Base-by-base conservation (phyloP, 2,329 filamentous ascomycete species). In the Trichoderma oligosporum region DNA sequence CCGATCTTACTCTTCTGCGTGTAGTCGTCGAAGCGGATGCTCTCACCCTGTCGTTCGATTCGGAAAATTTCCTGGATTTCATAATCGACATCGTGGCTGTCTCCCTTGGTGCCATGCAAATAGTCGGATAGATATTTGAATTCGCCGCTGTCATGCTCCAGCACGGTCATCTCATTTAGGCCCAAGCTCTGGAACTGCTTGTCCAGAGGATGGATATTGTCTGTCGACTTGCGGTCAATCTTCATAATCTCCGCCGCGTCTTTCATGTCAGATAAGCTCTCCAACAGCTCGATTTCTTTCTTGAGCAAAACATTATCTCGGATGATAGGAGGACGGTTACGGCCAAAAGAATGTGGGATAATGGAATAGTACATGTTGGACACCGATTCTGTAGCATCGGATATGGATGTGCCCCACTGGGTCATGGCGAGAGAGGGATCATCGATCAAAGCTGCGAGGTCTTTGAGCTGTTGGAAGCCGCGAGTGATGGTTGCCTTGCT, bases 251-350 rank as follows among this genome's bases (percentile, higher is more conserved):
- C 81, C 20, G 84, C 82, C 1, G 89, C 86, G 59, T 89, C 86
- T 71, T 92, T 91, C 88, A 96, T 93, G 66, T 94, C 89, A 2
- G 85, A 86, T 68, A 96, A 75, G 60, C 85, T 88, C 66, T 95
- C 89, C 1, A 96, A 81, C 62, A 95, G 79, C 42, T 89, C 87
- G 63, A 93, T 81, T 72, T 96, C 91, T 64, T 74, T 80, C 73
- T 92, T 91, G 64, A 96, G 79, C 62, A 80, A 71, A 1, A 63
- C 62, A 18, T 81, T 67, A 36, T 74, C 74, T 31, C 70, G 69
- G 64, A 96, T 88, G 63, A 92, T 67, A 0, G 88, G 88, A 0
- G 90, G 89, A 0, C 85, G 78, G 42, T 82, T 82, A 29, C 89
- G 85, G 7, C 90, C 89, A 70, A 94, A 93, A 29, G 76, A 82